These are phyloP conservation scores for Xylaria grammica DNA, from an alignment of 495 filamentous ascomycete species.

Conservation along the genomic window DNA sequence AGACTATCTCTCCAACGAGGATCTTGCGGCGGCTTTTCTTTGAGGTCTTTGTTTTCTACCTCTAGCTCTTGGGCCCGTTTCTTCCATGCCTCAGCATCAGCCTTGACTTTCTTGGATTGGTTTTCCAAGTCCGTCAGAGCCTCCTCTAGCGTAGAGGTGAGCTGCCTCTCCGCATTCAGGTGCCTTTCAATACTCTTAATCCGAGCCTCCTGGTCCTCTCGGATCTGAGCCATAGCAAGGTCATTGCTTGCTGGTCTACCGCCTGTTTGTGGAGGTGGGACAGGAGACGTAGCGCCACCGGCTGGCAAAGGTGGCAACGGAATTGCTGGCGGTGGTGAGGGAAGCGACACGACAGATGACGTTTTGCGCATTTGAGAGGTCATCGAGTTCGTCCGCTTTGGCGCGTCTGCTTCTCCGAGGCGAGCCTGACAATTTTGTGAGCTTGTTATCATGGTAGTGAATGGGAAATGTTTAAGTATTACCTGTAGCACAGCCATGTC, in stretches of 20 bases:
- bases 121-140: constrained; percentile 91
- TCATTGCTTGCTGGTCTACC: constrained; percentile 82
- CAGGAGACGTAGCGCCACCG: constrained; percentile 46
- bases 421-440: constrained; percentile 51
- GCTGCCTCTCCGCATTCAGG: constrained; percentile 92
- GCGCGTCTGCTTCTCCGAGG: constrained; percentile 58
- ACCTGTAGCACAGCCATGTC: constrained; percentile 71
- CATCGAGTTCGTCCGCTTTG: constrained; percentile 78
- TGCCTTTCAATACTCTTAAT: constrained; percentile 98
- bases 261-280: constrained; percentile 50
- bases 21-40: constrained; percentile 49
- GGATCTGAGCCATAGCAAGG: constrained; percentile 70
- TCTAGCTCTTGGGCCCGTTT: constrained; percentile 80
- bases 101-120: constrained; percentile 83
- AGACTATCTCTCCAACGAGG: constrained; percentile 74
- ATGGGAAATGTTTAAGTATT: constrained; percentile 24
- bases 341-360: constrained; percentile 78
- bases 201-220: constrained; percentile 92
- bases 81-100: constrained; percentile 87
- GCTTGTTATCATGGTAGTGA: constrained; percentile 24
- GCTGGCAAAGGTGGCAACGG: constrained; percentile 90
- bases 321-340: constrained; percentile 87
- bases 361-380: constrained; percentile 80
- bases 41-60: constrained; percentile 73
- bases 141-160: constrained; percentile 92